Conservation (phyloP, 2,329 filamentous ascomycete species). For the Fusarium sacchari region DNA sequence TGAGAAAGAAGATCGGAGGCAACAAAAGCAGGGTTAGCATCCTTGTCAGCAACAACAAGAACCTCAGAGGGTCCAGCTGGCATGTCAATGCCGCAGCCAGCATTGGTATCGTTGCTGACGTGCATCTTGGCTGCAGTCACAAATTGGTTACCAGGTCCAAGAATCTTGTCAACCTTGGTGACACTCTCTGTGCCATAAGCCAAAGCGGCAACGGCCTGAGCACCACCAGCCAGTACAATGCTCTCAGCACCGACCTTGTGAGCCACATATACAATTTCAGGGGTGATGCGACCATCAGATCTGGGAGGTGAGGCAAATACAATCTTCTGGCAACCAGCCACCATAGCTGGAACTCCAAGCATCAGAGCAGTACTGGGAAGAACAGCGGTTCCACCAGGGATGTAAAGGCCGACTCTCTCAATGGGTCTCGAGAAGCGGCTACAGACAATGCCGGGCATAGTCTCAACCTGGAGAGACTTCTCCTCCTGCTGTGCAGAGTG, state of each 20-base stretch:
- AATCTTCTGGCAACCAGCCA: conserved; percentile 95
- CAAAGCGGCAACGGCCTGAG: conserved; percentile 95
- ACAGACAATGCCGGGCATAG: conserved; percentile 96
- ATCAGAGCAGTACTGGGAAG: conserved; percentile 96
- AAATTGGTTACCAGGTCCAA: conserved; percentile 97
- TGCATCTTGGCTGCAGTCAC: conserved; percentile 99
- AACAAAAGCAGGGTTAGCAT: conserved; percentile 91
- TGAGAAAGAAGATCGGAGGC: conserved; percentile 94
- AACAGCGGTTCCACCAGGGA: conserved; percentile 96
- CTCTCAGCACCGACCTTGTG: conserved; percentile 97
- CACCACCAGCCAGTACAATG: conserved; percentile 94
- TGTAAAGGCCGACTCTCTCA: conserved; percentile 94
- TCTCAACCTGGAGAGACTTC: conserved; percentile 86
- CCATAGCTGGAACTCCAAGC: conserved; percentile 97
- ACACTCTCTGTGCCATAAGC: conserved; percentile 96
- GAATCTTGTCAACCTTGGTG: conserved; percentile 97
- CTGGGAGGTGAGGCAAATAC: conserved; percentile 92
- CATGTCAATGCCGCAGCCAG: conserved; percentile 97
- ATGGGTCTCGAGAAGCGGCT: conserved; percentile 93
- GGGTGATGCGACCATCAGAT: conserved; percentile 87
- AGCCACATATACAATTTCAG: conserved; percentile 96
- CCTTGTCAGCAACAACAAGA: conserved; percentile 90
- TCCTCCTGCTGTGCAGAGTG: conserved; percentile 90
- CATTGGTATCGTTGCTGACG: conserved; percentile 96
- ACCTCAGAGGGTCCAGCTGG: conserved; percentile 96